Evolutionary conservation across 2,329 filamentous ascomycete species (phyloP), one percentile per base, ranked within the genome.

Genomic region (Aureobasidium melanogenum): DNA sequence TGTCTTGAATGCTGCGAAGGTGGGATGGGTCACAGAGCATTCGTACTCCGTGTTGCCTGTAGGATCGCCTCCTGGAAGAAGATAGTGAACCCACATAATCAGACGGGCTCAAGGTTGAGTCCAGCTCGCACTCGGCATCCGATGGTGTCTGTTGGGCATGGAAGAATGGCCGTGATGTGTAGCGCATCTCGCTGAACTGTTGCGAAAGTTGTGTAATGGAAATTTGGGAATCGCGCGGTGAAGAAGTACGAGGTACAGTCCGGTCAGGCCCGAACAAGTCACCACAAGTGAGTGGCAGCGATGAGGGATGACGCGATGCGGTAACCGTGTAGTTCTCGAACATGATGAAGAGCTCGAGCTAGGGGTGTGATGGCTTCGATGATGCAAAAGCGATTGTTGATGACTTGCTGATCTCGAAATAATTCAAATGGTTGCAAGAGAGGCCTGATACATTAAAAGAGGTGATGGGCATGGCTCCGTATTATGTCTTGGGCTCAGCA

Each of bases 261-360:
- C 54, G 44, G 38, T 24, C 51, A 54, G 70, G 71, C 66, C 69
- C 69, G 34, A 66, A 68, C 9, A 69, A 66, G 36, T 67, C 68
- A 56, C 69, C 66, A 32, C 71, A 67, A 54, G 66, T 66, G 46
- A 46, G 32, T 24, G 63, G 61, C 3, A 64, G 46, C 19, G 63
- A 63, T 41, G 69, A 67, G 8, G 67, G 68, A 48, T 68, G 70
- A 56, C 69, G 69, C 62, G 72, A 70, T 5, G 69, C 69, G 7
- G 71, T 65, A 66, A 76, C 74, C 66, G 73, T 73, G 64, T 75
- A 76, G 67, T 71, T 65, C 47, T 71, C 70, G 64, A 76, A 76
- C 66, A 76, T 70, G 44, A n/a, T 57, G 44, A n/a, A 57, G 54
- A 10, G 46, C 14, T n/a, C 1, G 14, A 46, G 19, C 39, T 14